Evolutionary conservation across 805 yeast species (phyloP), one percentile per base, ranked within the genome.

Genomic region (Pichia manshurica): DNA sequence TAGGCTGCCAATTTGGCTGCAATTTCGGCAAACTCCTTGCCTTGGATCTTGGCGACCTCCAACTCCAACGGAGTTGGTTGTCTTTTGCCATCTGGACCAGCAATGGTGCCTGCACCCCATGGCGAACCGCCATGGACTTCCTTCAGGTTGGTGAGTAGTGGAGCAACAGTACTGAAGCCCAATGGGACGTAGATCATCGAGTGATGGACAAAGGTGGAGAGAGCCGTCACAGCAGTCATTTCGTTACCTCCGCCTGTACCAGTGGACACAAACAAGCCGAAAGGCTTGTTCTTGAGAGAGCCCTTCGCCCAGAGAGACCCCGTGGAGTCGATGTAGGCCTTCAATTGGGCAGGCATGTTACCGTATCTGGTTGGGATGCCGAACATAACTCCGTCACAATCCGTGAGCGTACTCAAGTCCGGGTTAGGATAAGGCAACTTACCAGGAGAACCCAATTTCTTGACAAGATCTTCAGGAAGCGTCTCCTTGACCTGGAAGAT

Each of bases 361-460:
- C 96, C 96, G 63, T 70, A 88, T 68, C 96, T 80, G 47, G 96
- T 84, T 59, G 96, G 95, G 56, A 85, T 65, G 62, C 96, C 96
- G 58, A 88, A 85, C 55, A 89, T 56, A 70, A 84, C 79, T 40
- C 90, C 95, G 62, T 89, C 95, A 72, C 44, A 45, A 50, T 75
- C 68, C 22, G 66, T 64, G 56, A 87, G 71, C 3, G 77, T 75
- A 10, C 76, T 82, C 4, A 67, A 57, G 5, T 81, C 72, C 32
- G 86, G 86, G 48, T 77, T 63, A 48, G 88, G 88, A 58, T 69
- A 70, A 29, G 67, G 67, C 20, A 78, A 72, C 61, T 78, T 79
- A 13, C 74, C 62, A 35, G 88, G 82, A 19, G 93, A 95, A 57
- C 80, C 77, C 72, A 88, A 64, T 60, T 71, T 66, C 40, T 66